These are phyloP conservation scores for Chernovozyma aurita DNA, from an alignment of 1,139 yeast genomes.

Conservation along the genomic window DNA sequence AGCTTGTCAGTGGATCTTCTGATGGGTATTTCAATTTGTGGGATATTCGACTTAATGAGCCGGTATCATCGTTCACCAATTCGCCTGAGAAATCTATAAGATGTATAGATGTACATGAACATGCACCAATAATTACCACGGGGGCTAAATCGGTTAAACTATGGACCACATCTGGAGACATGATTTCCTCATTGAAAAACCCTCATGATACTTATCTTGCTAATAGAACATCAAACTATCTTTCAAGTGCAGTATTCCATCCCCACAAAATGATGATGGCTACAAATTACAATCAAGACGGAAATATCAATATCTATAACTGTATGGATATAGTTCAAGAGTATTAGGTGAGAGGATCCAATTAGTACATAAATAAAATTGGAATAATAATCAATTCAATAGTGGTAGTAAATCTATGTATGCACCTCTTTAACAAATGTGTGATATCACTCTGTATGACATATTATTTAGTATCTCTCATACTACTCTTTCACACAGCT, in stretches of 20 bases:
- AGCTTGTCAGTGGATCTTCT: conserved; percentile 75
- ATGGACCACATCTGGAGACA: conserved; percentile 84
- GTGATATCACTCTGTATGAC: too few relatives aligned
- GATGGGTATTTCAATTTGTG: conserved; percentile 84
- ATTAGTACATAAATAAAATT: not conserved
- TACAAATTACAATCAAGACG: conserved; percentile 75
- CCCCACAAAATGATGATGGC: conserved; percentile 96
- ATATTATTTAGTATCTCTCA: too few relatives aligned
- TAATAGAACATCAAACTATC: conserved; percentile 46
- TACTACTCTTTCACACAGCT: too few relatives aligned
- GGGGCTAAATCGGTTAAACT: conserved; percentile 79
- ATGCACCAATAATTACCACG: conserved; percentile 88
- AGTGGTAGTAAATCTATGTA: too few relatives aligned
- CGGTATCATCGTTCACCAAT: conserved; percentile 58
- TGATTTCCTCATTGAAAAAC: conserved; percentile 58
- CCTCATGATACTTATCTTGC: conserved; percentile 44
- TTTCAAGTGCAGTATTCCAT: conserved; percentile 72
- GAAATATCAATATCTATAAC: conserved; percentile 61
- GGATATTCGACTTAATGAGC: conserved; percentile 78
- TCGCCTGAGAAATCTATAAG: conserved; percentile 66
- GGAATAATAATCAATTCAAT: too few relatives aligned
- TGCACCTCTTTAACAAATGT: too few relatives aligned
- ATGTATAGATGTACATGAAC: conserved; percentile 83
- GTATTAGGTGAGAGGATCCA: too few relatives aligned
- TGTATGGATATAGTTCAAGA: conserved; percentile 40